Conservation (phyloP, 2,329 filamentous ascomycete genomes). For the Fusarium scirpi region DNA sequence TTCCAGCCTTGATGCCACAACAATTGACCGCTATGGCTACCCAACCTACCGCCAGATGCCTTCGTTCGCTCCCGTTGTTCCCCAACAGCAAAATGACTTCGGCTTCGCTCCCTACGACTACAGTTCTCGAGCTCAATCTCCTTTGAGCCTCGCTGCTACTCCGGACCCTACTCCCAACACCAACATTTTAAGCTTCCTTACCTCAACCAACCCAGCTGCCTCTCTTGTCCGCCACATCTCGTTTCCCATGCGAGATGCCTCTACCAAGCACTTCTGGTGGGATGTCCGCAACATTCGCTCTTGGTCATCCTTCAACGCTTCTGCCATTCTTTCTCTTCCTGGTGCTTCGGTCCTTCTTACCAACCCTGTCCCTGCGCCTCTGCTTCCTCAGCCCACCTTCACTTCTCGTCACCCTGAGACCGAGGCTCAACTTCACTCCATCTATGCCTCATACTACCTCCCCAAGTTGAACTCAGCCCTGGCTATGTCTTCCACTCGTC, state of each 20-base stretch:
- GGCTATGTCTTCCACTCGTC: constrained; percentile 76
- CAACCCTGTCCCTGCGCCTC: constrained; percentile 71
- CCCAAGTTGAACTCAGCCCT: constrained; percentile 90
- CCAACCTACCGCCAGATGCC: constrained; percentile 86
- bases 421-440: constrained; percentile 78
- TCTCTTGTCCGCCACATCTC: constrained; percentile 84
- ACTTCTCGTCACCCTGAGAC: constrained; percentile 79
- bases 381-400: constrained; percentile 70
- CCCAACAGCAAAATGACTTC: constrained; percentile 53
- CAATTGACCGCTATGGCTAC: constrained; percentile 79
- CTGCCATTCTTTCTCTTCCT: constrained; percentile 77
- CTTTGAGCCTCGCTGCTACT: constrained; percentile 56
- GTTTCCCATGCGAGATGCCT: constrained; percentile 73
- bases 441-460: constrained; percentile 83
- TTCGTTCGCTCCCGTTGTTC: constrained; percentile 47
- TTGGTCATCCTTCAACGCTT: constrained; percentile 83
- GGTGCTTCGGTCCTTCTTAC: constrained; percentile 79
- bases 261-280: constrained; percentile 93
- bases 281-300: constrained; percentile 88
- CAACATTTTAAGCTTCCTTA: constrained; percentile 82
- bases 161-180: constrained; percentile 68
- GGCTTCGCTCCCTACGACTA: constrained; percentile 58
- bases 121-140: constrained; percentile 60
- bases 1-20: constrained; percentile 75
- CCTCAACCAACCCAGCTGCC: constrained; percentile 81